Base-by-base conservation (phyloP, 1,284 basidiomycete genomes). In the Phylloporus sp. region DNA sequence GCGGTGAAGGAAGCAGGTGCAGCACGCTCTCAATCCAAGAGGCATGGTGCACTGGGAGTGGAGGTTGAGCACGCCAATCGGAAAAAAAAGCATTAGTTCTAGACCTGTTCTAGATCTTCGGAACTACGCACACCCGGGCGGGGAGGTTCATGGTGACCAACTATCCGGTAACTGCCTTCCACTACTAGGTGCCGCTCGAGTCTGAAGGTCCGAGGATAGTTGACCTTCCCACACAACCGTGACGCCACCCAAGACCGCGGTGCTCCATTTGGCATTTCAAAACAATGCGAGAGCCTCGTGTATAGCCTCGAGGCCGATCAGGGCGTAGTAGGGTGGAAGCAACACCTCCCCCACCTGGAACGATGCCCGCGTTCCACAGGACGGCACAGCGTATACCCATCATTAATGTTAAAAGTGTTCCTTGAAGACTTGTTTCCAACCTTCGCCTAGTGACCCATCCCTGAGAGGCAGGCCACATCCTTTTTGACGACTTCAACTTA, bases 251-350 rank as follows among this genome's bases (percentile, higher is more conserved):
- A 26, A 47, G 22, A 17, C 56, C 44, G n/a, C 56, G 22, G 20
- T 47, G 13, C 7, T 28, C 15, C 46, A 24, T 49, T 18, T n/a
- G 32, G 2, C 37, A 54, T 47, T 18, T 50, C 52, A 18, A 46
- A 26, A 46, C 32, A 40, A 42, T 22, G 39, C 68, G 32, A 26
- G 49, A 58, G n/a, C 71, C 53, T 58, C 62, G 26, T 65, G 71
- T 42, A 17, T 8, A 24, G 31, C 68, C 70, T 72, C 47, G 50
- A 60, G 66, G 55, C 39, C 28, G 47, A 69, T 72, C 62, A 62
- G 40, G 26, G 22, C 26, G 29, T 44, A 29, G 28, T 7, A 40
- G 4, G 39, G 13, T 29, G 42, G 29, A 53, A 46, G 28, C 67
- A 59, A 61, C 42, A 49, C 69, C 46, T 8, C 32, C 55, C 46